Conservation (phyloP, 108 stramenopile genomes). For the Stephanodiscus triporus region DNA sequence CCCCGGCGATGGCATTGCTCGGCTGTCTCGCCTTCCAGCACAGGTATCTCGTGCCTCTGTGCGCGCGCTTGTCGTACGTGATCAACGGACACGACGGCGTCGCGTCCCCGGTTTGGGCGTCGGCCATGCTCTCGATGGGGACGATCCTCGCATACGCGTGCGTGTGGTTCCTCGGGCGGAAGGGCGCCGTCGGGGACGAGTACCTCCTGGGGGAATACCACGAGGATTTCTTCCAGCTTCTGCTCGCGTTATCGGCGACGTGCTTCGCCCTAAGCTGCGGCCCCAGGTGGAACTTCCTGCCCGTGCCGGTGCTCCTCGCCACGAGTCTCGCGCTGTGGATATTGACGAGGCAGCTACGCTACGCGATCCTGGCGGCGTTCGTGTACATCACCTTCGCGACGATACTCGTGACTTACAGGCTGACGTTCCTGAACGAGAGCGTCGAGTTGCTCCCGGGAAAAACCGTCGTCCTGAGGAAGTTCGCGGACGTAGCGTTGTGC, state of each 20-base stretch:
- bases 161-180: constrained; percentile 67
- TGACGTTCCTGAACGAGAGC: constrained; percentile 57
- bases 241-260: constrained; percentile 55
- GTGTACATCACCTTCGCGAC: constrained; percentile 65
- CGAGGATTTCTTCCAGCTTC: constrained; percentile 77
- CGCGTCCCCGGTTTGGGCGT: constrained; percentile 31
- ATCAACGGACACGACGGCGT: constrained; percentile 68
- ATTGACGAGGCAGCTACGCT: constrained; percentile 70
- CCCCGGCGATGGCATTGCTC: constrained; percentile 53
- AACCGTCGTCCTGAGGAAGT: constrained; percentile 51
- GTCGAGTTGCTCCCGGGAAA: constrained; percentile 54
- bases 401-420: constrained; percentile 71
- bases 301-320: constrained; percentile 71
- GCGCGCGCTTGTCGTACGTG: constrained; percentile 63
- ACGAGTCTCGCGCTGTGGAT: constrained; percentile 72
- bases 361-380: constrained; percentile 69
- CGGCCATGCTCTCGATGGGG: constrained; percentile 60
- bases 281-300: constrained; percentile 76
- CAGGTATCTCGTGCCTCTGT: constrained; percentile 69
- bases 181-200: constrained; percentile 52
- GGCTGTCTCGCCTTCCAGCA: constrained; percentile 71
- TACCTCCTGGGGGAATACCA: constrained; percentile 80
- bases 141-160: constrained; percentile 53
- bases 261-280: constrained; percentile 69
- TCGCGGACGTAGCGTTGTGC: constrained; percentile 55